Evolutionary conservation across 108 stramenopile species (phyloP), one percentile per base, ranked within the genome.

Genomic region (Fragilariopsis cylindrus): DNA sequence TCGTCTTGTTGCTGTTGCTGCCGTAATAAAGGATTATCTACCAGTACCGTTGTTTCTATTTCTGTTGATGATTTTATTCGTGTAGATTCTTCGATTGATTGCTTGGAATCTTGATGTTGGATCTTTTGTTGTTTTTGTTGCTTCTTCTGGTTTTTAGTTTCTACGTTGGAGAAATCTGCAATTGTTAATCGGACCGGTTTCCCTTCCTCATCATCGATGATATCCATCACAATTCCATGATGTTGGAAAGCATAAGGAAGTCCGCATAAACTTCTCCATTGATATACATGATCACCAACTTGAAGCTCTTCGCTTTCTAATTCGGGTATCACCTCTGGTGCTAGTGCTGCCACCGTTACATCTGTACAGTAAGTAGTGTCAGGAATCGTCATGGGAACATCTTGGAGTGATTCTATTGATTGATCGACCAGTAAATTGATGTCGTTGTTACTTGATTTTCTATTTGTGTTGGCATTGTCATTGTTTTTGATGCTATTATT

Each of bases 141-240:
- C 41, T 48, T 65, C 49, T 71, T 40, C 3, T 57, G 0, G 43
- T 3, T 16, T 52, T 73, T 30, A 4, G 72, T 49, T 49, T 62
- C 71, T 2, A 81, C 71, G 50, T 81, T 81, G 55, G 71, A 72
- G 53, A 81, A 81, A 56, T 81, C 80, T 15, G 80, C 80, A 69
- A 81, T 81, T 39, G 80, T 81, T 57, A 81, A 42, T 47, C 65
- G 65, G 48, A 55, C 45, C 15, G 46, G 48, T 12, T 45, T 47
- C 15, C 55, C 48, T 5, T 45, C 68, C 13, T n/a, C 56, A 42
- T 74, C 69, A 4, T 47, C 16, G 45, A 65, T 48, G 39, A 78
- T 70, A 57, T 86, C 78, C 71, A 79, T 76, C 1, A 84, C 76
- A 52, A 84, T 84, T 11, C 83, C 83, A 64, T 84, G 83, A 73